These are phyloP conservation scores for Pichia gijzeniarum DNA, from an alignment of 805 yeast genomes.

Conservation along the genomic window DNA sequence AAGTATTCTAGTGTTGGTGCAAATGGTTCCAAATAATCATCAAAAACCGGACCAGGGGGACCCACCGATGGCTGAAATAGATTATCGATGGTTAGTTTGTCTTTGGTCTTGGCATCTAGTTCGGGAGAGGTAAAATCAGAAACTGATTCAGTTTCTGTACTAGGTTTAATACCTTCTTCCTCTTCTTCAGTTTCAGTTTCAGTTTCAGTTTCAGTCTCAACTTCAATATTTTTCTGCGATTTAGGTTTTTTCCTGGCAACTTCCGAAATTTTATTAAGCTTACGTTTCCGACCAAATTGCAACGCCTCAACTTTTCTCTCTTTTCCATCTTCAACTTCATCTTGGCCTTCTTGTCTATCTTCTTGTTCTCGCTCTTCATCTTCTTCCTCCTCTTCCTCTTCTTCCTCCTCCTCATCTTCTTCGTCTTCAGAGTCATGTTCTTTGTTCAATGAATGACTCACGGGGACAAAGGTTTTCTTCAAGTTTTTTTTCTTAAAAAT, in stretches of 20 bases:
- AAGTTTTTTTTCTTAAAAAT: constrained; percentile 9
- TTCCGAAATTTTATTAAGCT: not conserved
- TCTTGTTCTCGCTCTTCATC: constrained; percentile 3
- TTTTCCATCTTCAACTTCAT: constrained; percentile 18
- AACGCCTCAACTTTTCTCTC: constrained; percentile 17
- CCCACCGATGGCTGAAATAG: constrained; percentile 47
- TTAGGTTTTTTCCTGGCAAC: not conserved
- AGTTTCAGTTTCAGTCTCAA: not conserved
- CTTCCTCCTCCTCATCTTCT: constrained; percentile 17
- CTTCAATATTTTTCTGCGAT: not conserved
- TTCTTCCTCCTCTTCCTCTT: not conserved
- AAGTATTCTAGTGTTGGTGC: constrained; percentile 41
- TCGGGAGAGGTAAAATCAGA: constrained; percentile 26
- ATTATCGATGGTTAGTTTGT: constrained; percentile 18
- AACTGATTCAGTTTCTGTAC: constrained; percentile 18
- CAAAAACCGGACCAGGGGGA: constrained; percentile 49
- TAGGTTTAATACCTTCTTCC: constrained; percentile 18
- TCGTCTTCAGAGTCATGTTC: constrained; percentile 17
- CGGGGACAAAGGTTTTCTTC: constrained; percentile 28
- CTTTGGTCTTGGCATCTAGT: constrained; percentile 9
- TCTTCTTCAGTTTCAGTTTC: constrained; percentile 1
- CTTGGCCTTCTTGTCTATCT: constrained; percentile 20
- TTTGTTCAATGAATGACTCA: constrained; percentile 49
- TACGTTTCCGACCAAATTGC: constrained; percentile 10
- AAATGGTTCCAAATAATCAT: constrained; percentile 35